These are phyloP conservation scores for Penicillium sp. DNA, from an alignment of 2,329 filamentous ascomycete species.

Conservation along the genomic window DNA sequence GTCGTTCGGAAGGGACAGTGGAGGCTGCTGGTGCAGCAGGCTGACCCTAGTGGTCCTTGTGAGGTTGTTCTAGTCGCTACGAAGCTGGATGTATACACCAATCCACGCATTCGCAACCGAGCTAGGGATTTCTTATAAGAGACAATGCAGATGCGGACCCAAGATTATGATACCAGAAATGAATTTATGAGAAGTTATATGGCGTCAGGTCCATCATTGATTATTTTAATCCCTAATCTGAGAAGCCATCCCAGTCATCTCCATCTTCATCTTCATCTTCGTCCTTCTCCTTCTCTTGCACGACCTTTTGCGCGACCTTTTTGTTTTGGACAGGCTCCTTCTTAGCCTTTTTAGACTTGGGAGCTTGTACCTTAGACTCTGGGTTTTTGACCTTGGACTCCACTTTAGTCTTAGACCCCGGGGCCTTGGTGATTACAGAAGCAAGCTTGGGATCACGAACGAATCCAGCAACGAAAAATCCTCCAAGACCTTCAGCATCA, in stretches of 20 bases:
- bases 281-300: constrained; percentile 2
- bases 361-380: background rate
- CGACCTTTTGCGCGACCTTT: background rate
- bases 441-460: constrained; percentile 56
- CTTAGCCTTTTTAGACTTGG: constrained; percentile 5
- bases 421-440: background rate
- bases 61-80: constrained; percentile 75
- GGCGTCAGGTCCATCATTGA: background rate
- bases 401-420: background rate
- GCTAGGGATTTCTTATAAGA: constrained; percentile 61
- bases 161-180: background rate
- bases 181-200: background rate
- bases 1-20: constrained; percentile 69
- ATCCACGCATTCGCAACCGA: constrained; percentile 66
- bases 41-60: constrained; percentile 47
- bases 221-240: constrained; percentile 29
- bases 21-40: constrained; percentile 68
- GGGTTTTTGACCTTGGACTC: constrained; percentile 2
- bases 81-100: constrained; percentile 71
- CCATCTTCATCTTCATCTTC: constrained; percentile 31
- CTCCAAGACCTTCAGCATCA: constrained; percentile 82
- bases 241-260: constrained; percentile 47
- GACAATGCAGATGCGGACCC: background rate
- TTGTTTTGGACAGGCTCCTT: background rate
- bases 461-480: constrained; percentile 93